Base-by-base conservation (phyloP, 1,284 basidiomycete genomes). In the Lentinula novae-zelandiae region DNA sequence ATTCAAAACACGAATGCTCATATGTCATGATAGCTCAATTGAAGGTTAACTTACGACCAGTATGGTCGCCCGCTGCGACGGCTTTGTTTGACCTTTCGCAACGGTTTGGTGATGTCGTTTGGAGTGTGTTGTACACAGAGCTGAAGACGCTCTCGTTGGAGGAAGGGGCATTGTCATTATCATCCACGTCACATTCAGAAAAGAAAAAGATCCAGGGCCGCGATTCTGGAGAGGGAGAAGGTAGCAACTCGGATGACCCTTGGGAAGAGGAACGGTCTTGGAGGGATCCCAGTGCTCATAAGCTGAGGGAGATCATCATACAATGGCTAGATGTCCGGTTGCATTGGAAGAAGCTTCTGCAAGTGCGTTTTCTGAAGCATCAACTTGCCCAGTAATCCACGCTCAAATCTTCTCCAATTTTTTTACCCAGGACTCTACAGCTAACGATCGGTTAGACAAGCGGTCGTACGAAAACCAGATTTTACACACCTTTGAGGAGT, bases 31-130 rank as follows among this genome's bases (percentile, higher is more conserved):
- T 65, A 86, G 92, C 89, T 2, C 95, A 97, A 72, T 77, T 97
- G 53, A 97, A 97, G 75, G 90, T 97, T 66, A 95, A 95, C 71
- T 77, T 97, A 52, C 83, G 92, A 38, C 96, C 96, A 0, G 69
- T 96, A 10, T 98, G 95, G 90, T 82, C 84, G 5, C 89, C 95
- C n/a, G 85, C 93, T 1, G 82, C 86, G 15, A 80, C 82, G 6
- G 87, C 90, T 0, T 74, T 98, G 1, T 80, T 84, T 0, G 74
- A 78, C 0, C 71, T 95, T 40, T 75, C 84, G 0, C 76, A 81
- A 38, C 74, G 82, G 20, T 86, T 87, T 63, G 86, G 84, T 0
- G 86, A 92, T 64, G 63, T 81, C 0, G 83, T 94, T 0, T 97
- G 95, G 95, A 62, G 68, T 1, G 70, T 87, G 6, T 67, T 93